phyloP scores from a whole-genome alignment of 768 basidiomycete species.

The Podaxis sp. region DNA sequence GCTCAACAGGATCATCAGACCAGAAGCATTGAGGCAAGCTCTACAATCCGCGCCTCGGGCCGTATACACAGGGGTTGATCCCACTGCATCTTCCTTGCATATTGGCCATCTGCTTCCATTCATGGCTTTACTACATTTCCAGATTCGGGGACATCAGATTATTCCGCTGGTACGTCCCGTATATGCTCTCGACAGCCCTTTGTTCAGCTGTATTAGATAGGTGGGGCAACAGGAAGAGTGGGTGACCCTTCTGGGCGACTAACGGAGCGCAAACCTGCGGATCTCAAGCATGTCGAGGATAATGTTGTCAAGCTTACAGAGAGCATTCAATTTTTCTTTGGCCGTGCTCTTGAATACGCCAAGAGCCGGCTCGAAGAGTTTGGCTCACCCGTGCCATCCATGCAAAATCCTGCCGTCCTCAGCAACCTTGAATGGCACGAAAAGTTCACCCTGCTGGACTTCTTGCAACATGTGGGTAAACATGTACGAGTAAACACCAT shows the following conservation, averaged over 20 bases:
- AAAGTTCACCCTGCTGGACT: slow-evolving; percentile 71
- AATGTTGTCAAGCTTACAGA: slow-evolving; percentile 64
- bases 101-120: slow-evolving; percentile 92
- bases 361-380: slow-evolving; percentile 21
- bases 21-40: slow-evolving; percentile 33
- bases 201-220: slow-evolving; percentile 56
- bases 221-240: slow-evolving; percentile 93
- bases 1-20: slow-evolving; percentile 24
- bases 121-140: slow-evolving; percentile 84
- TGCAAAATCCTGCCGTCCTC: slow-evolving; percentile 19
- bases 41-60: slow-evolving; percentile 39
- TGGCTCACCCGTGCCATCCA: not conserved
- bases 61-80: slow-evolving; percentile 89
- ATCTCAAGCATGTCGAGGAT: slow-evolving; percentile 48
- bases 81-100: slow-evolving; percentile 85
- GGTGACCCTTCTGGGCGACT: slow-evolving; percentile 93
- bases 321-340: slow-evolving; percentile 72
- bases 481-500: slow-evolving; percentile 83
- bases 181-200: not conserved
- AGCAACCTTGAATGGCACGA: slow-evolving; percentile 75
- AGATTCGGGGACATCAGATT: slow-evolving; percentile 73
- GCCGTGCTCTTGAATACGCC: slow-evolving; percentile 60
- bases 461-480: slow-evolving; percentile 77
- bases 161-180: slow-evolving; percentile 73
- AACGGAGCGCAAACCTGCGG: slow-evolving; percentile 72